Percentiles rank a stretch among this genome's conserved stretches.
Conservation (phyloP, 345 rosid genomes). For the Ceriops zippeliana region DNA sequence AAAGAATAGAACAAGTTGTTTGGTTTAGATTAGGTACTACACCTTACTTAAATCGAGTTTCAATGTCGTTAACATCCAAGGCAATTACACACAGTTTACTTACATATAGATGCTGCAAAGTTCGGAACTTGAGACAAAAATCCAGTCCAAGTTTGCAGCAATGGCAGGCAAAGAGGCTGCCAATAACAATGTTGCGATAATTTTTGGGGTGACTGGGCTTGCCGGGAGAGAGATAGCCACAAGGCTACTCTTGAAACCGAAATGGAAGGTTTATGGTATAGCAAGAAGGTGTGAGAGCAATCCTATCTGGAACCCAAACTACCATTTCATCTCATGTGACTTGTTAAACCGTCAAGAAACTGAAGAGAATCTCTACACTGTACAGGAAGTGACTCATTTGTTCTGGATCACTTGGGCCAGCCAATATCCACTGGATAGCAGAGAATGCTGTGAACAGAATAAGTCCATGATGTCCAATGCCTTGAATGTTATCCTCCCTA, state of each 20-base stretch:
- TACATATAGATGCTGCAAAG: neutral
- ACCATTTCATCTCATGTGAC: slow-evolving; percentile 75
- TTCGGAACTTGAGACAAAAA: neutral
- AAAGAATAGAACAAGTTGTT: slow-evolving; percentile 16
- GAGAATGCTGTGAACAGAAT: slow-evolving; percentile 69
- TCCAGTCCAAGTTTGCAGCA: neutral
- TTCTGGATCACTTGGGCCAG: slow-evolving; percentile 90
- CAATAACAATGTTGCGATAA: slow-evolving; percentile 47
- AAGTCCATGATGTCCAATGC: slow-evolving; percentile 63
- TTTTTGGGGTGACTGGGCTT: slow-evolving; percentile 85
- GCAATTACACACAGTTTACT: neutral
- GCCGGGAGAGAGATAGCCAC: slow-evolving; percentile 74
- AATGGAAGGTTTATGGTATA: slow-evolving; percentile 85
- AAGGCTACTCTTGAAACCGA: slow-evolving; percentile 41
- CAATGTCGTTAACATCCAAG: neutral
- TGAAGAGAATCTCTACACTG: slow-evolving; percentile 34
- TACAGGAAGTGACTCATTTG: slow-evolving; percentile 60
- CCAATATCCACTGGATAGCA: slow-evolving; percentile 49
- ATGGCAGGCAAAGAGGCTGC: slow-evolving; percentile 38
- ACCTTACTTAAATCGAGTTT: neutral
- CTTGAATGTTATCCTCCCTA: slow-evolving; percentile 53
- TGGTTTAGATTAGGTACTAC: slow-evolving; percentile 4
- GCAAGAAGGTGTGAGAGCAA: slow-evolving; percentile 52
- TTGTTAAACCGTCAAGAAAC: slow-evolving; percentile 56
- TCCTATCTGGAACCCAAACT: slow-evolving; percentile 37